phyloP scores from a whole-genome alignment of 2,329 filamentous ascomycete genomes.

The Aspergillus uvarum region DNA sequence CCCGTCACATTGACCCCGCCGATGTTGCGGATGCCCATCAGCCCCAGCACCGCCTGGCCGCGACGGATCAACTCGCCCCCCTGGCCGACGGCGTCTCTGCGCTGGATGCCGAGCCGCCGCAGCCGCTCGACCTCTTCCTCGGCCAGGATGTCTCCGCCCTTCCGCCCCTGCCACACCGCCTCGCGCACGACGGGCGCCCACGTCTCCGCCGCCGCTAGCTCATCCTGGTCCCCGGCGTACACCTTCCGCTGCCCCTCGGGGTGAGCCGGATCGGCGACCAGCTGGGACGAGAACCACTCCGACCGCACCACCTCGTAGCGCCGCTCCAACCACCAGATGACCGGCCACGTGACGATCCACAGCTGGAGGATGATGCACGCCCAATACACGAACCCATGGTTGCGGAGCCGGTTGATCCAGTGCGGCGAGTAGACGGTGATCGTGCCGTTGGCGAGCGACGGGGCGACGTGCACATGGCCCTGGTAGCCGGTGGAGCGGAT shows the following conservation, averaged over 20 bases:
- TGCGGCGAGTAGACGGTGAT: slow-evolving; percentile 42
- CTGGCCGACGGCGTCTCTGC: slow-evolving; percentile 3
- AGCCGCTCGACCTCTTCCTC: slow-evolving; percentile 19
- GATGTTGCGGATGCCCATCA: slow-evolving; percentile 12
- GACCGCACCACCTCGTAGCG: slow-evolving; percentile 36
- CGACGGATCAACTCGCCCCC: slow-evolving; percentile 1
- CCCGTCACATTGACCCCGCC: slow-evolving; percentile 12
- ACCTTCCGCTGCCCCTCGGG: slow-evolving; percentile 14
- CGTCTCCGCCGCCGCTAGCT: slow-evolving; percentile 29
- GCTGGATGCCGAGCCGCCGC: slow-evolving; percentile 10
- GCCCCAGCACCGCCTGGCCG: slow-evolving; percentile 8
- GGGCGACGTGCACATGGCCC: slow-evolving; percentile 30
- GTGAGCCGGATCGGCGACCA: slow-evolving; percentile 3
- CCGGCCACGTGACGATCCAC: slow-evolving; percentile 42
- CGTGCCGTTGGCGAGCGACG: slow-evolving; percentile 24
- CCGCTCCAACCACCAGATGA: slow-evolving; percentile 39
- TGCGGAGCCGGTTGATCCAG: slow-evolving; percentile 39
- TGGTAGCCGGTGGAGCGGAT: slow-evolving; percentile 41
- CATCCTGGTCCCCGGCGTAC: slow-evolving; percentile 29
- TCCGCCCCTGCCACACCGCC: slow-evolving; percentile 33
- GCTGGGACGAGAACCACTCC: slow-evolving; percentile 31
- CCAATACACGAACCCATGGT: slow-evolving; percentile 36
- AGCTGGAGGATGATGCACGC: slow-evolving; percentile 38
- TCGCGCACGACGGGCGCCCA: slow-evolving; percentile 37
- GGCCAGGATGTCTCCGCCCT: slow-evolving; percentile 18